Conservation (phyloP, 108 stramenopile genomes). For the Discostella stelligeroides region DNA sequence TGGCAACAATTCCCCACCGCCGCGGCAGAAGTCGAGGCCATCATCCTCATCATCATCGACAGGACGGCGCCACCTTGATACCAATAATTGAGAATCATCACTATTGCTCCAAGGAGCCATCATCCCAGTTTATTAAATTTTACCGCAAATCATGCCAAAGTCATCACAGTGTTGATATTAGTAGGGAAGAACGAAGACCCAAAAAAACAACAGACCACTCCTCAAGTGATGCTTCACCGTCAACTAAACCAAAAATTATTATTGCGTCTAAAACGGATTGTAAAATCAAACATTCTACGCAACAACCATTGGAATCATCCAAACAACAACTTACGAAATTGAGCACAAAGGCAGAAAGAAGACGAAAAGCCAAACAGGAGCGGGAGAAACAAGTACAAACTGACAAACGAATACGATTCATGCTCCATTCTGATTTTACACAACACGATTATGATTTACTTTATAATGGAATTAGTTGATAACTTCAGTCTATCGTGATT, state of each 20-base stretch:
- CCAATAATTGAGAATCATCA: neutral
- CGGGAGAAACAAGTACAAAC: neutral
- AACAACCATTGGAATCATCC: neutral
- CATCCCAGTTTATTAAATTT: conserved; percentile 14
- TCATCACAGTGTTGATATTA: neutral
- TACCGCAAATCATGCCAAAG: conserved; percentile 10
- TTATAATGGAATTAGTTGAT: conserved; percentile 10
- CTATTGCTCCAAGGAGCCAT: neutral
- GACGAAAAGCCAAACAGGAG: conserved; percentile 11
- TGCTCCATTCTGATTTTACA: conserved; percentile 13
- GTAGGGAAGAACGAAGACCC: neutral
- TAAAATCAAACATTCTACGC: neutral
- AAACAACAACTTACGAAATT: neutral
- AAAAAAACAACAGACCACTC: neutral
- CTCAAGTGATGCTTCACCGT: neutral
- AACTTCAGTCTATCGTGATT: neutral
- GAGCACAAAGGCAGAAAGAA: conserved; percentile 15
- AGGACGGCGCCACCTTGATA: conserved; percentile 8
- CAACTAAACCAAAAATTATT: conserved; percentile 1
- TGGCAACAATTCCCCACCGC: too few relatives aligned
- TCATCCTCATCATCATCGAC: neutral
- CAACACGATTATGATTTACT: conserved; percentile 8
- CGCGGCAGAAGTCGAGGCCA: neutral
- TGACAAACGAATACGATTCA: conserved; percentile 17
- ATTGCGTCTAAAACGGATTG: neutral